phyloP scores from a whole-genome alignment of 352 stramenopile genomes.

The Sclerospora graminicola region DNA sequence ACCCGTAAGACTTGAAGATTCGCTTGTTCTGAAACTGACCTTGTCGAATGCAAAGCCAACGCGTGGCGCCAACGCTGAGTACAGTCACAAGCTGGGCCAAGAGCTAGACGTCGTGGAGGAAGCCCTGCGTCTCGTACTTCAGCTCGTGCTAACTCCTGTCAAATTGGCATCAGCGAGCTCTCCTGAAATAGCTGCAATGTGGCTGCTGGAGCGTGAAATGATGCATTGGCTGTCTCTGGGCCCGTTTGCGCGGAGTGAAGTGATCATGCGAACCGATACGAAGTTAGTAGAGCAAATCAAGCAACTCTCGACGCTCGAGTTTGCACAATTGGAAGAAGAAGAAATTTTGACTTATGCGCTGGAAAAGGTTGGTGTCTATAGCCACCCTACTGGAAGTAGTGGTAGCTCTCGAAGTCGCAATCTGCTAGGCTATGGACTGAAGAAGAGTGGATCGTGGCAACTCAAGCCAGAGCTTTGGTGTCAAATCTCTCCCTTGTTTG shows the following conservation, averaged over 20 bases:
- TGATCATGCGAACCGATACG: slow-evolving; percentile 50
- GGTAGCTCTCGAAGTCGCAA: slow-evolving; percentile 15
- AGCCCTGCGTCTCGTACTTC: slow-evolving; percentile 44
- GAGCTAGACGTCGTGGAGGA: slow-evolving; percentile 53
- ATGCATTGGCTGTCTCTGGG: slow-evolving; percentile 71
- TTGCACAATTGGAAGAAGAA: slow-evolving; percentile 57
- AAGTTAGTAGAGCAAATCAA: slow-evolving; percentile 75
- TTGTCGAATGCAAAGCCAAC: background rate
- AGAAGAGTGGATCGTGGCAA: slow-evolving; percentile 61
- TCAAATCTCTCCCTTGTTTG: slow-evolving; percentile 52
- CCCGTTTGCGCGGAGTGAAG: slow-evolving; percentile 56
- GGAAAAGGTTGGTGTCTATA: slow-evolving; percentile 46
- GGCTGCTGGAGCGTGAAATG: slow-evolving; percentile 56
- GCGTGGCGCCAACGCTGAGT: slow-evolving; percentile 4
- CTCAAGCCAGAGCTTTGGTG: slow-evolving; percentile 46
- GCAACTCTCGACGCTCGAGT: slow-evolving; percentile 35
- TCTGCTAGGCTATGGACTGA: slow-evolving; percentile 42
- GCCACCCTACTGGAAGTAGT: slow-evolving; percentile 27
- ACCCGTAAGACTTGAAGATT: slow-evolving; percentile 20
- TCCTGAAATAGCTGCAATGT: slow-evolving; percentile 20
- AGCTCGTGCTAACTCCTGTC: slow-evolving; percentile 49
- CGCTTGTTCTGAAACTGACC: slow-evolving; percentile 13
- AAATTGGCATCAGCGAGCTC: slow-evolving; percentile 28
- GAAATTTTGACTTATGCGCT: slow-evolving; percentile 66
- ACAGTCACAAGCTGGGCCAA: slow-evolving; percentile 23